phyloP scores from a whole-genome alignment of 2,329 filamentous ascomycete genomes.

The Botrytis galanthina region DNA sequence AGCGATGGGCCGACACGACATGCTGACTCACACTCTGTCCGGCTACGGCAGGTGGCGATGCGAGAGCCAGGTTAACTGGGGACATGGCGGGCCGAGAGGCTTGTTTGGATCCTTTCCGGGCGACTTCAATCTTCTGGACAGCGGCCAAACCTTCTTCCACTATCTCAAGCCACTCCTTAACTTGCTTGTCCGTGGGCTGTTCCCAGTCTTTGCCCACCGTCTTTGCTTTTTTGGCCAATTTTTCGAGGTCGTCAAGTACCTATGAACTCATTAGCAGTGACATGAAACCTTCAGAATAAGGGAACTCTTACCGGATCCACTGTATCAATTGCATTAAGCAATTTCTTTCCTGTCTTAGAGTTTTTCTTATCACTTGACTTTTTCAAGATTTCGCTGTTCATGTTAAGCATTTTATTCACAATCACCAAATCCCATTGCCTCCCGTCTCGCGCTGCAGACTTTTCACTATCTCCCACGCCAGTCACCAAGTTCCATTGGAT shows the following conservation, averaged over 20 bases:
- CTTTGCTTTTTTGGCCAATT: not conserved
- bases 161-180: not conserved
- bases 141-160: not conserved
- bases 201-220: not conserved
- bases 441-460: not conserved
- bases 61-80: not conserved
- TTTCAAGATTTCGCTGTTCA: not conserved
- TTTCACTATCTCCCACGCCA: not conserved
- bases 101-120: not conserved
- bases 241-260: not conserved
- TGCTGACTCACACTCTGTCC: not conserved
- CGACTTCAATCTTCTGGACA: not conserved
- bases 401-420: not conserved
- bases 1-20: not conserved
- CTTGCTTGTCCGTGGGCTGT: not conserved
- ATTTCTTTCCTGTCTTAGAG: not conserved
- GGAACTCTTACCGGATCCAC: not conserved
- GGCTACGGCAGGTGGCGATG: not conserved
- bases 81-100: not conserved
- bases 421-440: not conserved
- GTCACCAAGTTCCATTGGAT: not conserved
- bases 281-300: not conserved
- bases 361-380: not conserved
- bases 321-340: not conserved
- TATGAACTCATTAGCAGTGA: not conserved